Percentiles rank a stretch among this genome's conserved stretches.
Evolutionary conservation across 31 red algal species (phyloP).

Genomic region (Porphyra umbilicalis): DNA sequence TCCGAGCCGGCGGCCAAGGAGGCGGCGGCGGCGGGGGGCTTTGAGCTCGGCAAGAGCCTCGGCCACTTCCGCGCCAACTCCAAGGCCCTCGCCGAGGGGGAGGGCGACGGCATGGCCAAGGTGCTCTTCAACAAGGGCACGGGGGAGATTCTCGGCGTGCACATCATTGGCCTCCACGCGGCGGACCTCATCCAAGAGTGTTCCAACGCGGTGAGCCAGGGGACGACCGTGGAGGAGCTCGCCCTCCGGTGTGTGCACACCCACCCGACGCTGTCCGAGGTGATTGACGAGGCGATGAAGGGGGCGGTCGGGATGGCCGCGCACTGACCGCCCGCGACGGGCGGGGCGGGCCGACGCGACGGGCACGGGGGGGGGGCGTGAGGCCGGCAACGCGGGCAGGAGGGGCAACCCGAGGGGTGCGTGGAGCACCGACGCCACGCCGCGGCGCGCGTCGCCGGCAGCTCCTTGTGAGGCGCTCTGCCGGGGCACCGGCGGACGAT

Average conservation of each 20-base stretch:
- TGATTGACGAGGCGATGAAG: slow-evolving; percentile 96
- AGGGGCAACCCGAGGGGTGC: too few relatives aligned
- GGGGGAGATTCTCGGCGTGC: slow-evolving; percentile 80
- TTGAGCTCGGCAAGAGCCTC: slow-evolving; percentile 72
- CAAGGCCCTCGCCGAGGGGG: slow-evolving; percentile 88
- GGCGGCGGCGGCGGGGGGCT: slow-evolving; percentile 47
- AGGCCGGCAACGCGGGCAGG: too few relatives aligned
- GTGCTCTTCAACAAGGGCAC: slow-evolving; percentile 78
- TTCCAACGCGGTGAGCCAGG: slow-evolving; percentile 76
- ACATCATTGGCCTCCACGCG: slow-evolving; percentile 96
- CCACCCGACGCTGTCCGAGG: slow-evolving; percentile 94
- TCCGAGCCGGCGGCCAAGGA: slow-evolving; percentile 80
- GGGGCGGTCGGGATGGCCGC: slow-evolving; percentile 82
- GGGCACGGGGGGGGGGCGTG: too few relatives aligned
- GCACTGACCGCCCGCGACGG: slow-evolving; percentile 41
- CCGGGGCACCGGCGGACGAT: too few relatives aligned
- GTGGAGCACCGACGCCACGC: too few relatives aligned
- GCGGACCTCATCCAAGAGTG: slow-evolving; percentile 94
- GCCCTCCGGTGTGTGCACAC: slow-evolving; percentile 88
- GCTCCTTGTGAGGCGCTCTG: too few relatives aligned
- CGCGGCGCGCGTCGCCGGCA: too few relatives aligned
- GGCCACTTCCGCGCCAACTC: slow-evolving; percentile 90
- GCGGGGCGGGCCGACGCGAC: too few relatives aligned
- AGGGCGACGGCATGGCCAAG: slow-evolving; percentile 94
- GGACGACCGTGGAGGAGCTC: slow-evolving; percentile 79